These are phyloP conservation scores for Cercospora nicotianae DNA, from an alignment of 2,329 filamentous ascomycete genomes.

Conservation along the genomic window DNA sequence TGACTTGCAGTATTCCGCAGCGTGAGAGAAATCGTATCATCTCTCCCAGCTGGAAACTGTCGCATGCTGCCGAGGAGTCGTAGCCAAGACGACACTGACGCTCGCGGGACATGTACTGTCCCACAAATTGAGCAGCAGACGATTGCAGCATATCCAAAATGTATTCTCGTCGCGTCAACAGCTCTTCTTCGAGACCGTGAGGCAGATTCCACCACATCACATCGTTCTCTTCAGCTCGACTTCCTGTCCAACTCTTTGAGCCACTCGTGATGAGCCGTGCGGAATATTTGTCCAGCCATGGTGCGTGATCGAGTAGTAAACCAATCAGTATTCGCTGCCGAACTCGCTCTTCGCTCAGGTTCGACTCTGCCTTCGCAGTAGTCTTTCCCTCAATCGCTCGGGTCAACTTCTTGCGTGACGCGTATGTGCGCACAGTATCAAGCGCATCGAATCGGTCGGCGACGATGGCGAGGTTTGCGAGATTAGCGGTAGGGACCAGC, in stretches of 20 bases:
- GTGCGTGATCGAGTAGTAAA: slow-evolving; percentile 63
- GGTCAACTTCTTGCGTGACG: slow-evolving; percentile 50
- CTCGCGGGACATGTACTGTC: slow-evolving; percentile 65
- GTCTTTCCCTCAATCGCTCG: slow-evolving; percentile 46
- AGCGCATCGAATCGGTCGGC: slow-evolving; percentile 73
- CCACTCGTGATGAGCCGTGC: slow-evolving; percentile 61
- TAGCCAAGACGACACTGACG: slow-evolving; percentile 73
- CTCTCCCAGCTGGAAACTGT: slow-evolving; percentile 76
- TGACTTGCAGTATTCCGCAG: slow-evolving; percentile 61
- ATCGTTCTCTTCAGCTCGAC: slow-evolving; percentile 41
- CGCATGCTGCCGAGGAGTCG: slow-evolving; percentile 69
- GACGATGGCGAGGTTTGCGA: slow-evolving; percentile 67
- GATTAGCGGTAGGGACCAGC: slow-evolving; percentile 57
- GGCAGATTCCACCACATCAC: slow-evolving; percentile 73
- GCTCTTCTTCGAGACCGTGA: slow-evolving; percentile 67
- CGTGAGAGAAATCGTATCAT: slow-evolving; percentile 69
- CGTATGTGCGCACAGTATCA: slow-evolving; percentile 54
- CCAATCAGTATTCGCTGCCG: slow-evolving; percentile 70
- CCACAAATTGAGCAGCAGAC: slow-evolving; percentile 66
- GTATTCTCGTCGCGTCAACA: slow-evolving; percentile 64
- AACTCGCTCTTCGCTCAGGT: slow-evolving; percentile 61
- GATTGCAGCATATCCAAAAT: slow-evolving; percentile 70
- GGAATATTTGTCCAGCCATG: slow-evolving; percentile 62
- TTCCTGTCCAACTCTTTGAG: slow-evolving; percentile 61
- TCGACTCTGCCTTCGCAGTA: slow-evolving; percentile 42